Percentiles rank a stretch among this genome's conserved stretches.
Conservation (phyloP, 2,329 filamentous ascomycete genomes). For the Alternaria burnsii region DNA sequence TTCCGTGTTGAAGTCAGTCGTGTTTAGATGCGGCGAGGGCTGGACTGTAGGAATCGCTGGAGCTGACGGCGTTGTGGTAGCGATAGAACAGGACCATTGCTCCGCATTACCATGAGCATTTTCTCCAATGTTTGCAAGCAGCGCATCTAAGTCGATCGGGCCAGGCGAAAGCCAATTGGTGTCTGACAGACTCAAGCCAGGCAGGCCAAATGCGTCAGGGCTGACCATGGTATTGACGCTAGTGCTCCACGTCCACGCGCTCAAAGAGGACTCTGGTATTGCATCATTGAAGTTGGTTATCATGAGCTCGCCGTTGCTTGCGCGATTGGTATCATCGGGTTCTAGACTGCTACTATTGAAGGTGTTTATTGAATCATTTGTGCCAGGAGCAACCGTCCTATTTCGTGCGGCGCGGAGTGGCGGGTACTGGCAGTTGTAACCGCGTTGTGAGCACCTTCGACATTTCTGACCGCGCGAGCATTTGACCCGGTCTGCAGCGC, state of each 20-base stretch:
- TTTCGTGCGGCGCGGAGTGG: conserved; percentile 1
- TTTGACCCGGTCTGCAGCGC: conserved; percentile 37
- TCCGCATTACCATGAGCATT: background rate
- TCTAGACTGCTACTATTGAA: background rate
- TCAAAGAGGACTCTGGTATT: background rate
- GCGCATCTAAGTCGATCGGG: conserved; percentile 14
- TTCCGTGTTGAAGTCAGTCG: conserved; percentile 5
- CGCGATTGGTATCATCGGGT: background rate
- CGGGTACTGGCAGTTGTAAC: conserved; percentile 34
- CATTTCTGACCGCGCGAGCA: conserved; percentile 42
- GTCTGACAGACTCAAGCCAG: conserved; percentile 10
- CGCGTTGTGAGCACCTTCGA: conserved; percentile 31
- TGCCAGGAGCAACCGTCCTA: background rate
- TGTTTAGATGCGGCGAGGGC: background rate
- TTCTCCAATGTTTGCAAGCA: conserved; percentile 6
- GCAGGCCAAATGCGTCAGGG: conserved; percentile 9
- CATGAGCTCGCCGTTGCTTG: background rate
- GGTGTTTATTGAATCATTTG: background rate
- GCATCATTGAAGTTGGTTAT: background rate
- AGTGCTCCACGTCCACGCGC: conserved; percentile 3
- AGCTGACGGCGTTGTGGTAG: background rate
- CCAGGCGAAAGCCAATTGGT: conserved; percentile 22
- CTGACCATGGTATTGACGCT: background rate
- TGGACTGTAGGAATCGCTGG: conserved; percentile 2
- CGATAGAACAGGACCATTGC: conserved; percentile 1